These are phyloP conservation scores for Prunus yedoensis DNA, from an alignment of 331 rosid species.

Conservation along the genomic window DNA sequence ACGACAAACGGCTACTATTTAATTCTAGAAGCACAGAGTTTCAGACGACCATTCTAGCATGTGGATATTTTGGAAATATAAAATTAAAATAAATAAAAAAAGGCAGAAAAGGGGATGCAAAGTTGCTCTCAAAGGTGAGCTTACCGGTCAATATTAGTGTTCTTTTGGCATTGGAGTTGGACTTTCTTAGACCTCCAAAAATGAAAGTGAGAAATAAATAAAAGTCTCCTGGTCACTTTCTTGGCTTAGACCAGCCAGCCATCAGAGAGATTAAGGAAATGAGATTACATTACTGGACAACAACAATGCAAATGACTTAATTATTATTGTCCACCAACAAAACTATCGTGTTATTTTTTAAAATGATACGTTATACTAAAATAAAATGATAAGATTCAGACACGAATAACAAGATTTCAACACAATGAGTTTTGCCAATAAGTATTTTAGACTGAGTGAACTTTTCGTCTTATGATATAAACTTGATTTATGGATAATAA, in stretches of 20 bases:
- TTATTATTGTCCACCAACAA: too few species aligned
- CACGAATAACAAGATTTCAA: too few species aligned
- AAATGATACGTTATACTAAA: neutral
- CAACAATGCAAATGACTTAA: neutral
- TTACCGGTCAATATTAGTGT: constrained; percentile 24
- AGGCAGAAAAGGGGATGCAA: neutral
- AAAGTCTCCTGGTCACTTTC: neutral
- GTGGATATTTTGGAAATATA: constrained; percentile 5
- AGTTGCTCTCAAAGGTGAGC: constrained; percentile 5
- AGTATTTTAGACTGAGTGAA: too few species aligned
- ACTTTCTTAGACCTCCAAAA: neutral
- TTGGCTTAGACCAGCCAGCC: neutral
- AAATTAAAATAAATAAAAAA: neutral
- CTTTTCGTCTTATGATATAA: too few species aligned
- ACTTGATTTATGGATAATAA: too few species aligned
- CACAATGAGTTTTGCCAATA: rapidly evolving
- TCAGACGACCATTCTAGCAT: neutral
- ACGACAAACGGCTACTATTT: neutral
- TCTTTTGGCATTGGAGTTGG: neutral
- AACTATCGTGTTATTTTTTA: neutral
- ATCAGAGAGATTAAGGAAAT: neutral
- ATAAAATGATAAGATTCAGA: too few species aligned
- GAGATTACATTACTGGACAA: neutral
- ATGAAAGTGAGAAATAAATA: neutral
- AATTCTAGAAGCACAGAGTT: neutral